phyloP scores from a whole-genome alignment of 176 grass and related monocot genomes.

The Oryza rufipogon region DNA sequence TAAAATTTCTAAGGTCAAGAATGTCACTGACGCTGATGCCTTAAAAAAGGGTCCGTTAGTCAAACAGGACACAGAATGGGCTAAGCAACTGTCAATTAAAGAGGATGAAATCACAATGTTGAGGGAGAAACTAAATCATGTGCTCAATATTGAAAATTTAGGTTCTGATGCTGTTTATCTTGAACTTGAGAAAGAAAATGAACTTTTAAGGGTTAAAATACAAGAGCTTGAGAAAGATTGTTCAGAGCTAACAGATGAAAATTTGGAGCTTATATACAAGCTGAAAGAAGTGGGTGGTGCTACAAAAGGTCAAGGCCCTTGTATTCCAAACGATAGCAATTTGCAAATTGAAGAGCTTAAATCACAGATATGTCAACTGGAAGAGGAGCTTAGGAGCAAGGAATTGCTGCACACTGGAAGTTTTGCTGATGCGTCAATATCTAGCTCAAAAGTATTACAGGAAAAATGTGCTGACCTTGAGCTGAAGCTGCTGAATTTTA shows the following conservation, averaged over 20 bases:
- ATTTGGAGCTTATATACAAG: constrained; percentile 85
- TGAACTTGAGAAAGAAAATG: constrained; percentile 75
- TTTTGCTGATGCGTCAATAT: constrained; percentile 42
- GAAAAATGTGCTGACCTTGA: constrained; percentile 83
- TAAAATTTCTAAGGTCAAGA: constrained; percentile 47
- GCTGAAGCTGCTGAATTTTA: constrained; percentile 74
- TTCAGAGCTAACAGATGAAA: constrained; percentile 90
- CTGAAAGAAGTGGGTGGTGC: constrained; percentile 52
- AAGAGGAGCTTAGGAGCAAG: constrained; percentile 54
- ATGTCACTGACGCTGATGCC: constrained; percentile 13
- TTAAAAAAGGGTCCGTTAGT: constrained; percentile 34
- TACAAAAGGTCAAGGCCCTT: constrained; percentile 44
- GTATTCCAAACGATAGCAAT: constrained; percentile 39
- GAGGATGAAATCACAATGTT: constrained; percentile 74
- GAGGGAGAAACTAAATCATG: constrained; percentile 60
- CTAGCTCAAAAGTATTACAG: constrained; percentile 58
- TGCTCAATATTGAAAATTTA: constrained; percentile 48
- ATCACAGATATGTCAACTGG: constrained; percentile 55
- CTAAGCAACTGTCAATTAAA: constrained; percentile 60
- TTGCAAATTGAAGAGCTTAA: constrained; percentile 50
- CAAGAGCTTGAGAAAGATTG: constrained; percentile 92
- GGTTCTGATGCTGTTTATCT: constrained; percentile 44
- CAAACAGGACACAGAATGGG: constrained; percentile 51
- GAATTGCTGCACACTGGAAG: constrained; percentile 32
- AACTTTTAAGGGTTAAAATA: constrained; percentile 71